Conservation (phyloP, 176 grass and related monocot genomes). For the Ananas comosus region DNA sequence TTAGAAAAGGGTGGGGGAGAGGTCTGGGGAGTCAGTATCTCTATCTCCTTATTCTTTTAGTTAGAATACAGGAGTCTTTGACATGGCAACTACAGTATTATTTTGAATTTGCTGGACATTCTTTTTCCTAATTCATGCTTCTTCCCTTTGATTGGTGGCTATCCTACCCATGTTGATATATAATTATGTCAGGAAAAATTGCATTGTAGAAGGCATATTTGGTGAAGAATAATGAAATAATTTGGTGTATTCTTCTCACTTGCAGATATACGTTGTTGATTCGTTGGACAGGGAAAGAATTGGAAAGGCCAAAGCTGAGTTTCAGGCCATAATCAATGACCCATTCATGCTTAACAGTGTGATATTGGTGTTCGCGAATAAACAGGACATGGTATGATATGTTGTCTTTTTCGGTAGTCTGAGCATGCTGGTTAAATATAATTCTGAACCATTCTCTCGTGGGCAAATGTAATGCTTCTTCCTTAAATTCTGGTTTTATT, state of each 20-base stretch:
- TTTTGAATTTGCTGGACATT: no score
- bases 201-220: neutral
- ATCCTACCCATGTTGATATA: neutral
- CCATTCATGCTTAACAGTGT: conserved; percentile 63
- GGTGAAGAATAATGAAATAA: neutral
- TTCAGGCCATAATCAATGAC: conserved; percentile 70
- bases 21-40: no score
- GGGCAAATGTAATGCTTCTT: neutral
- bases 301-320: conserved; percentile 64
- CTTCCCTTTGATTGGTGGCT: no score
- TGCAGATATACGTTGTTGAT: conserved; percentile 78
- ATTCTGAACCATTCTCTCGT: neutral
- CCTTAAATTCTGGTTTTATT: no score
- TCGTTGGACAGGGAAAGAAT: conserved; percentile 79
- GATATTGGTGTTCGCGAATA: conserved; percentile 69
- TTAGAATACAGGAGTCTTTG: no score
- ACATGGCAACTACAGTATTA: no score
- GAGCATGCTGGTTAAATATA: neutral
- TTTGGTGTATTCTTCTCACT: conserved; percentile 8
- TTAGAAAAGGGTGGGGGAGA: no score
- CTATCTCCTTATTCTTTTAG: neutral
- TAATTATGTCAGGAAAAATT: neutral
- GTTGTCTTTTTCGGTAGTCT: neutral
- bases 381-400: conserved; percentile 66
- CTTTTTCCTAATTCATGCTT: no score